Evolutionary conservation across 1,139 yeast genomes (phyloP).

Genomic region (Yamadazyma kanchanaburiensis): DNA sequence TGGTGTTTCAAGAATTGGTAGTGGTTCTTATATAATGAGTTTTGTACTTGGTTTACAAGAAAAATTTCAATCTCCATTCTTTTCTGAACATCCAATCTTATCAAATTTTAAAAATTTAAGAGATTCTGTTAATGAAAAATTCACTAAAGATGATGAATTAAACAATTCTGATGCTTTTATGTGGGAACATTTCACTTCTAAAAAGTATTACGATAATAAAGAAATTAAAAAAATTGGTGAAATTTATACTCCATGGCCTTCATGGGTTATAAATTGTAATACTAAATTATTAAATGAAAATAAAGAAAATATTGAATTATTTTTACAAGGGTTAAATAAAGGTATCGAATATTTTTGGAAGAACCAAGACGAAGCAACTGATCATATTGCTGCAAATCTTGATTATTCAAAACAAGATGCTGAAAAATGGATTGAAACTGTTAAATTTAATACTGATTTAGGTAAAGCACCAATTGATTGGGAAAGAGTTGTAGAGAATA

Average conservation of each 20-base stretch:
- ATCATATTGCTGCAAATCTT: constrained; percentile 60
- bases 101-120: constrained; percentile 73
- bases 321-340: constrained; percentile 53
- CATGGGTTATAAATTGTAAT: constrained; percentile 74
- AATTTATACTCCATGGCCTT: constrained; percentile 94
- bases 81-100: constrained; percentile 50
- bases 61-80: constrained; percentile 46
- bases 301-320: constrained; percentile 22
- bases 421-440: constrained; percentile 74
- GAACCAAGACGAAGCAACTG: constrained; percentile 63
- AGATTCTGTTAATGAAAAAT: constrained; percentile 66
- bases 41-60: constrained; percentile 71
- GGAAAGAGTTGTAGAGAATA: constrained; percentile 38
- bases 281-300: constrained; percentile 25
- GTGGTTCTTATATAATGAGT: constrained; percentile 90
- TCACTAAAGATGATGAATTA: constrained; percentile 21
- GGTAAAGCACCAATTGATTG: constrained; percentile 44
- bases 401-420: constrained; percentile 82
- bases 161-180: constrained; percentile 75
- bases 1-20: constrained; percentile 87
- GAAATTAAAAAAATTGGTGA: constrained; percentile 84
- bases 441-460: constrained; percentile 53
- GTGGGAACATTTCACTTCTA: constrained; percentile 95
- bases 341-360: constrained; percentile 66
- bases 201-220: constrained; percentile 72